Base-by-base conservation (phyloP, 164 flowering plant genomes). In the Brasenia schreberi region DNA sequence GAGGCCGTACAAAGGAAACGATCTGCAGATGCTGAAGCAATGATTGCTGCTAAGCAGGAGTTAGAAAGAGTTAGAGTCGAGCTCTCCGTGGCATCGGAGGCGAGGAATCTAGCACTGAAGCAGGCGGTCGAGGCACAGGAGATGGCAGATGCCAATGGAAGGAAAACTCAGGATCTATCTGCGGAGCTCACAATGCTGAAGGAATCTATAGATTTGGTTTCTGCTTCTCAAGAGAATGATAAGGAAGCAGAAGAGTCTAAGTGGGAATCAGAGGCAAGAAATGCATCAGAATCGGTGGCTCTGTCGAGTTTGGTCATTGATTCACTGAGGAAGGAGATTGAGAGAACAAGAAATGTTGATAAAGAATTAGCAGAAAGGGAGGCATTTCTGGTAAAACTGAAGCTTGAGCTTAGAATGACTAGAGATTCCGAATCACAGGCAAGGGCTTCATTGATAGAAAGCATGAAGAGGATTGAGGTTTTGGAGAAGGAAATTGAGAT, bases 401-500 rank as follows among this genome's bases (percentile, higher is more conserved):
- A 70, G 18, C 66, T 72, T 59, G 87, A 86, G 61, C 45, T 79
- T 19, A 64, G 59, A n/a, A 44, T 18, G 42, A 59, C 66, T 9
- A 75, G 72, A 53, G 60, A 73, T 19, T 69, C 71, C 0, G 87
- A 85, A 64, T 63, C 74, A 61, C 62, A 49, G 10, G 60, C 71
- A 3, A 16, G 19, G 64, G 71, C 11, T 18, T 70, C 65, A 16
- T 66, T 76, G 19, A 70, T 78, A 1, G 79, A 75, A 59, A 70
- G 75, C 18, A 70, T 65, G 71, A 63, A 59, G 16, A 73, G 70
- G 52, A 67, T 83, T 43, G 70, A 66, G 23, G 78, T 70, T 39
- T 63, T 86, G 0, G 83, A 84, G 73, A 69, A 4, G 5, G 90
- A 83, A 65, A 0, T 82, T 9, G 74, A 71, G 74, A 75, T 68